Evolutionary conservation across 106 monocot genomes (phyloP).

Genomic region (Dioscorea zingiberensis): DNA sequence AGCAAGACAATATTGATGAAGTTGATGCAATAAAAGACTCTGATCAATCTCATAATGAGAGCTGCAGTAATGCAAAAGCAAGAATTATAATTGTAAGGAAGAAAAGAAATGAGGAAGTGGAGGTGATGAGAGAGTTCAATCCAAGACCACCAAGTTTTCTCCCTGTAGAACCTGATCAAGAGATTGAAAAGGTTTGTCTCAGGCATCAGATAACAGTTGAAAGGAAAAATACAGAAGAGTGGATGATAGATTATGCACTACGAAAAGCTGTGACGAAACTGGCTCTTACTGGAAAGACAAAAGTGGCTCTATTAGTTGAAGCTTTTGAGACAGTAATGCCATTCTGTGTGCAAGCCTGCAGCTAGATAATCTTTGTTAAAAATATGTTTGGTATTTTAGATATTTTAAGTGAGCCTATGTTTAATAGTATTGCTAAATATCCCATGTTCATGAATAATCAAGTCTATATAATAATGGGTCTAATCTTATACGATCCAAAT

Average conservation of each 20-base stretch:
- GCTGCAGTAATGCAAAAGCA: not conserved
- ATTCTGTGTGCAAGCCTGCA: not conserved
- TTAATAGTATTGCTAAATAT: no score
- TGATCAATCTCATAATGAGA: not conserved
- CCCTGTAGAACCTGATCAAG: slow-evolving; percentile 46
- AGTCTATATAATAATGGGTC: no score
- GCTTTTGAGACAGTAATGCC: slow-evolving; percentile 67
- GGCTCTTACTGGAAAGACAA: slow-evolving; percentile 42
- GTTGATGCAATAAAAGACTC: not conserved
- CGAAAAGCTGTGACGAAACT: slow-evolving; percentile 39
- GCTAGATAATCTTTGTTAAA: no score
- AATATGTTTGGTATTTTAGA: no score
- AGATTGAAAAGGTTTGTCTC: slow-evolving; percentile 68
- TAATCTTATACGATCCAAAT: no score
- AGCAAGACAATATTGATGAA: no score
- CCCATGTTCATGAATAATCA: no score
- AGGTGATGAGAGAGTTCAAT: slow-evolving; percentile 38
- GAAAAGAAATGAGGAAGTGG: no score
- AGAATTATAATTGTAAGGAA: no score
- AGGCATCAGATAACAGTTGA: slow-evolving; percentile 58
- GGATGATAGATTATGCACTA: slow-evolving; percentile 80
- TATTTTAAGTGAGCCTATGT: no score
- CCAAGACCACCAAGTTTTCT: slow-evolving; percentile 52
- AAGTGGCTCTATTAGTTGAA: slow-evolving; percentile 60
- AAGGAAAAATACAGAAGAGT: slow-evolving; percentile 66